Conservation (phyloP, 768 basidiomycete species). For the Pleurotus platypus region DNA sequence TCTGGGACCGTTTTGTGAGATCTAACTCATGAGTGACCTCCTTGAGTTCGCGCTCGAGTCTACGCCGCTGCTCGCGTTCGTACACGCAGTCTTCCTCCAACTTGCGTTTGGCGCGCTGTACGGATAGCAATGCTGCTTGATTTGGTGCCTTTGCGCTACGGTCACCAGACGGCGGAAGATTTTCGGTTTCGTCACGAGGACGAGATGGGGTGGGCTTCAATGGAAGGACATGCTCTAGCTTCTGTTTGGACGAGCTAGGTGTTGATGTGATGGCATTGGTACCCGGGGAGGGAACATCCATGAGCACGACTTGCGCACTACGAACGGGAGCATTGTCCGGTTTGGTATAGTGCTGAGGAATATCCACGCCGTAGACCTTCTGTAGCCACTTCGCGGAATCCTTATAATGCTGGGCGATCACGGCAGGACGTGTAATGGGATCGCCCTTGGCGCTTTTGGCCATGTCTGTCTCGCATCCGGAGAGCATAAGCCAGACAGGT, state of each 20-base stretch:
- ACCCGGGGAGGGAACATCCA: not conserved
- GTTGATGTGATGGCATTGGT: not conserved
- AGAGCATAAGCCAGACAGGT: constrained; percentile 49
- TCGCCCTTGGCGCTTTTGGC: constrained; percentile 25
- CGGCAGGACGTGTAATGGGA: constrained; percentile 19
- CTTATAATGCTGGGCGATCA: constrained; percentile 31
- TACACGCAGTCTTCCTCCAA: constrained; percentile 34
- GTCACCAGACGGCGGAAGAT: constrained; percentile 9
- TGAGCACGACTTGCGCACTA: not conserved
- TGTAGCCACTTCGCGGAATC: constrained; percentile 43
- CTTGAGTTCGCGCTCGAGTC: constrained; percentile 29
- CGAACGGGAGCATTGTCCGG: not conserved
- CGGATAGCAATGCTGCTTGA: constrained; percentile 24
- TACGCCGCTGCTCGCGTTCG: constrained; percentile 33
- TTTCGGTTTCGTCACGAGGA: not conserved
- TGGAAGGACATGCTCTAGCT: not conserved
- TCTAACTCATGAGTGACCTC: constrained; percentile 28
- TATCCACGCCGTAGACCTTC: constrained; percentile 38
- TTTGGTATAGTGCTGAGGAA: not conserved
- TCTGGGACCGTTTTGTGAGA: constrained; percentile 25
- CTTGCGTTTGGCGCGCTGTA: constrained; percentile 38
- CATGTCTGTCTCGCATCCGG: constrained; percentile 52
- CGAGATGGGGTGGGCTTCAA: not conserved
- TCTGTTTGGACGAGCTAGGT: not conserved
- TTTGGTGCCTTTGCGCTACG: constrained; percentile 6